phyloP scores from a whole-genome alignment of 371 early-diverging fungal species.

The Nosema muscidifuracis region DNA sequence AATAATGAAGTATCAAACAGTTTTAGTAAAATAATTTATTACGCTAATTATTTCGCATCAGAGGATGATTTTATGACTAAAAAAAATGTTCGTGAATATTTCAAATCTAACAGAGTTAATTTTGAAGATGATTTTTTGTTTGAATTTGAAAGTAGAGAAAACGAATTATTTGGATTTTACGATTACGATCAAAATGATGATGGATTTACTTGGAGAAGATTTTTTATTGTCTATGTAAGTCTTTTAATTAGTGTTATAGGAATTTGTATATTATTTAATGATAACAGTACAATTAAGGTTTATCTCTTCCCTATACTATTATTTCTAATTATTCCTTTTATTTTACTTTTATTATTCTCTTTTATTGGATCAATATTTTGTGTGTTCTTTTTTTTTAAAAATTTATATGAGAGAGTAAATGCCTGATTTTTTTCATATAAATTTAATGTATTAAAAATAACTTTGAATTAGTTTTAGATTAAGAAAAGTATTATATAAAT shows the following conservation, averaged over 20 bases:
- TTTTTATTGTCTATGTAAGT: conserved; percentile 61
- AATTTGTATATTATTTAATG: conserved; percentile 58
- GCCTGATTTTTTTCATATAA: too few relatives aligned
- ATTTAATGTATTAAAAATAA: too few relatives aligned
- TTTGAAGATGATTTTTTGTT: conserved; percentile 69
- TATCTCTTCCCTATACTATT: conserved; percentile 59
- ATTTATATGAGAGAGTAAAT: conserved; percentile 62
- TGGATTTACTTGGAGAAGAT: conserved; percentile 61
- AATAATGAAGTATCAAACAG: background rate
- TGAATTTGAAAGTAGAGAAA: conserved; percentile 64
- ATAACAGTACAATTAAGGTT: too few relatives aligned
- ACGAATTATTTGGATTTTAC: conserved; percentile 63
- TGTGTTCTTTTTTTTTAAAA: conserved; percentile 61
- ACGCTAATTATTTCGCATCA: conserved; percentile 65
- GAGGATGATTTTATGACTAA: conserved; percentile 74
- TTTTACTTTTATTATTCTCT: conserved; percentile 61
- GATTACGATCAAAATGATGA: conserved; percentile 61
- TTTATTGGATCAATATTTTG: conserved; percentile 61
- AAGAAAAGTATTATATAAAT: too few relatives aligned
- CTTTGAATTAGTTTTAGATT: too few relatives aligned
- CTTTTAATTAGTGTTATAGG: conserved; percentile 58
- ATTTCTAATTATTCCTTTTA: conserved; percentile 59
- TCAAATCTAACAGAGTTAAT: conserved; percentile 68
- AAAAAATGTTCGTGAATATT: conserved; percentile 66
- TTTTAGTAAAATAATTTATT: conserved; percentile 40